Evolutionary conservation across 345 rosid genomes (phyloP).

Genomic region (Murraya paniculata): DNA sequence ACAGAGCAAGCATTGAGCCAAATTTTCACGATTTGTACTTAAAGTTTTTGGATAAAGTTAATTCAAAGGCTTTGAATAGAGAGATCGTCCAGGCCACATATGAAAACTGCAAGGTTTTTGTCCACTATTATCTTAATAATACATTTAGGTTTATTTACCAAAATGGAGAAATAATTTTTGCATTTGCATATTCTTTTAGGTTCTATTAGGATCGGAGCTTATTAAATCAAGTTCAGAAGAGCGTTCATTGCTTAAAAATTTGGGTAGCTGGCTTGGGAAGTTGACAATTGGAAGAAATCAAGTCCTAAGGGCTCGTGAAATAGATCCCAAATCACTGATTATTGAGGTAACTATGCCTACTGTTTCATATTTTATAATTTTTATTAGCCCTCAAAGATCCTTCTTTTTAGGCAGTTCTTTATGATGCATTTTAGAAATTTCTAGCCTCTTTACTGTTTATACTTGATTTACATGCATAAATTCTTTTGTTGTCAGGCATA

Average conservation of each 20-base stretch:
- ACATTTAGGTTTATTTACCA: constrained; percentile 1
- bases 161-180: not conserved
- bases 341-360: constrained; percentile 60
- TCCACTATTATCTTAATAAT: not conserved
- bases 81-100: constrained; percentile 89
- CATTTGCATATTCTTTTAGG: constrained; percentile 42
- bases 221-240: constrained; percentile 98
- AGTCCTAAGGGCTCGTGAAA: constrained; percentile 90
- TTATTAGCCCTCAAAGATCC: not conserved
- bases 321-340: constrained; percentile 97
- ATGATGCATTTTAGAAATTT: not conserved
- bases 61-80: constrained; percentile 69
- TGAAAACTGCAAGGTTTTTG: constrained; percentile 91
- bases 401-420: not conserved
- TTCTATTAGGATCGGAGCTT: constrained; percentile 94
- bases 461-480: constrained; percentile 1
- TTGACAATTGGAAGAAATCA: constrained; percentile 95
- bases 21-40: constrained; percentile 95
- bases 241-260: constrained; percentile 88
- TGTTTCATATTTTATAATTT: not conserved
- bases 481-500: constrained; percentile 61
- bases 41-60: constrained; percentile 89
- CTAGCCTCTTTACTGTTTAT: not conserved
- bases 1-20: constrained; percentile 97
- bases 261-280: constrained; percentile 99